Percentiles rank a stretch among this genome's conserved stretches.
Conservation (phyloP, 768 basidiomycete genomes). For the Tricholoma bakamatsutake region DNA sequence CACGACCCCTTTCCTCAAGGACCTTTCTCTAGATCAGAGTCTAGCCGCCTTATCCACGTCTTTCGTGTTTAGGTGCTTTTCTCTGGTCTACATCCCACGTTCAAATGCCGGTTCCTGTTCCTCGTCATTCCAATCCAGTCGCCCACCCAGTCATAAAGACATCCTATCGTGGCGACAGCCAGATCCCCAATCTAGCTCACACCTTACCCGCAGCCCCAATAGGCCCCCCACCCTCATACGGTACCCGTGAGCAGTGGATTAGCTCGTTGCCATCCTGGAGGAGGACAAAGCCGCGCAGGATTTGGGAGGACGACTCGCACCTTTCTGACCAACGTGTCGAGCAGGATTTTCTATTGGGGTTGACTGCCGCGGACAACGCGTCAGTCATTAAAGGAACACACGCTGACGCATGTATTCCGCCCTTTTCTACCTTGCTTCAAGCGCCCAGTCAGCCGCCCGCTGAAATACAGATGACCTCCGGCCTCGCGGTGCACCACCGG, state of each 20-base stretch:
- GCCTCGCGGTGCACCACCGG: slow-evolving; percentile 28
- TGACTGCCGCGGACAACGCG: slow-evolving; percentile 72
- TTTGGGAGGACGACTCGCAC: slow-evolving; percentile 53
- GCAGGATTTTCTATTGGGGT: slow-evolving; percentile 70
- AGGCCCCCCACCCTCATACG: slow-evolving; percentile 59
- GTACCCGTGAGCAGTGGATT: slow-evolving; percentile 69
- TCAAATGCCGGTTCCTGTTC: slow-evolving; percentile 89
- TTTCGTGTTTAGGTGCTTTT: slow-evolving; percentile 38
- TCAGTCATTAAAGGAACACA: slow-evolving; percentile 78
- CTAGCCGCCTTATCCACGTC: slow-evolving; percentile 33
- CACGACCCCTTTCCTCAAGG: slow-evolving; percentile 54
- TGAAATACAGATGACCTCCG: slow-evolving; percentile 35
- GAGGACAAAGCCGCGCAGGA: slow-evolving; percentile 58
- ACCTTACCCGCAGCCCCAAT: slow-evolving; percentile 55
- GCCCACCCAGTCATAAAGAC: slow-evolving; percentile 66
- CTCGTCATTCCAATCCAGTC: slow-evolving; percentile 48
- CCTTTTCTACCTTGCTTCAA: slow-evolving; percentile 38
- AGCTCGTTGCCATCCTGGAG: slow-evolving; percentile 67
- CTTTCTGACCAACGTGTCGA: slow-evolving; percentile 22
- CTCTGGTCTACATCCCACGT: slow-evolving; percentile 34
- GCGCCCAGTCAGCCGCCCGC: slow-evolving; percentile 13
- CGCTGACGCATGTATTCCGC: slow-evolving; percentile 85
- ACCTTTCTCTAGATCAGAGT: slow-evolving; percentile 39
- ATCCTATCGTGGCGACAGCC: slow-evolving; percentile 37
- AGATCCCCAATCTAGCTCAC: slow-evolving; percentile 44